A percentile compares a stretch with the other conserved stretches of the same genome.
Conservation (phyloP, 2,329 filamentous ascomycete species). For the Trichoderma atroviride region DNA sequence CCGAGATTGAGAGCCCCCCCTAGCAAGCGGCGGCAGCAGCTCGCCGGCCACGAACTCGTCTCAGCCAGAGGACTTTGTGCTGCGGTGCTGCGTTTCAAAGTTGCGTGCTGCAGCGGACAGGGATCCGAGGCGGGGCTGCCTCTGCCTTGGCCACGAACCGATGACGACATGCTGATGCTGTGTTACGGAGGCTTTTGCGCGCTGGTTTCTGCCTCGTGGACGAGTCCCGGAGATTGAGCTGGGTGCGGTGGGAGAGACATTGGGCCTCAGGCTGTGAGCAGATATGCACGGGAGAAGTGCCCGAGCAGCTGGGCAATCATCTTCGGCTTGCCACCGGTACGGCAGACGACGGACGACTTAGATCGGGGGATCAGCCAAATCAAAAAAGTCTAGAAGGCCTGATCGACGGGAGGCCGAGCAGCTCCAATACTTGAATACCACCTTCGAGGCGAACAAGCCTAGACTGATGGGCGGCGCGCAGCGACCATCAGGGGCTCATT, state of each 20-base stretch:
- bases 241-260: not conserved
- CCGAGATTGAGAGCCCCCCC: constrained; percentile 15
- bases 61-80: constrained; percentile 1
- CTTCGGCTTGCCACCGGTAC: constrained; percentile 3
- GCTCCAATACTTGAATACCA: not conserved
- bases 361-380: constrained; percentile 5
- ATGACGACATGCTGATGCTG: constrained; percentile 26
- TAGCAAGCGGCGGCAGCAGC: constrained; percentile 8
- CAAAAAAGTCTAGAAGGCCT: constrained; percentile 15
- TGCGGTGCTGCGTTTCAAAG: constrained; percentile 18
- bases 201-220: not conserved
- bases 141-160: constrained; percentile 13
- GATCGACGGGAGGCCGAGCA: constrained; percentile 18
- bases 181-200: constrained; percentile 6
- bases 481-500: constrained; percentile 19
- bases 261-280: not conserved
- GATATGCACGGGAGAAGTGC: not conserved
- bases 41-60: constrained; percentile 10
- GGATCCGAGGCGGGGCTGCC: constrained; percentile 15
- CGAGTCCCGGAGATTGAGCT: constrained; percentile 3
- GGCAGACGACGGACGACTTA: not conserved
- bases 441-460: not conserved
- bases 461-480: constrained; percentile 1
- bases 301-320: constrained; percentile 1
- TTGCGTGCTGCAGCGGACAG: constrained; percentile 19